Percentiles rank a stretch among this genome's conserved stretches.
Evolutionary conservation across 2,329 filamentous ascomycete genomes (phyloP).

Genomic region (Talaromyces albobiverticillius): DNA sequence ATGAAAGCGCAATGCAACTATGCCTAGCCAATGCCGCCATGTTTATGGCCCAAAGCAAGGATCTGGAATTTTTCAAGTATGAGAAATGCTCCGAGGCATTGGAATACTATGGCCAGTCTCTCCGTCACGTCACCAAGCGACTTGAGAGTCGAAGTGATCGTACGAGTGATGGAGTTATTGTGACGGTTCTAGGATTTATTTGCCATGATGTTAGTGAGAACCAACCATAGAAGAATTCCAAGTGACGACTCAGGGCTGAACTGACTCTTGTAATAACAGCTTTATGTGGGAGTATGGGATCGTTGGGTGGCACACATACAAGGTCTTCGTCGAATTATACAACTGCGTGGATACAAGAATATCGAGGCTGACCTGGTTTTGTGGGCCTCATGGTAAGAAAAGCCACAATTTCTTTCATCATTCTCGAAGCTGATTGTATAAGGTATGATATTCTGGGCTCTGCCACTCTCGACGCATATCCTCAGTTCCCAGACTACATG

Average conservation of each 20-base stretch:
- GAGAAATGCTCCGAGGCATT: constrained; percentile 21
- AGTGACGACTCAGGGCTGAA: too few species aligned
- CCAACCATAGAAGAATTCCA: too few species aligned
- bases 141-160: constrained; percentile 17
- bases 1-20: constrained; percentile 22
- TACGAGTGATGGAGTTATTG: constrained; percentile 19
- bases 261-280: background rate
- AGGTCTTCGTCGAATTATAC: constrained; percentile 20
- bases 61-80: constrained; percentile 18
- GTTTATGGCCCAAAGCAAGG: constrained; percentile 21
- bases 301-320: constrained; percentile 22
- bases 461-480: constrained; percentile 1
- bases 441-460: constrained; percentile 12
- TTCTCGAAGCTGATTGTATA: background rate
- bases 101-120: constrained; percentile 21
- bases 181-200: constrained; percentile 22
- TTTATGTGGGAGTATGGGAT: constrained; percentile 20
- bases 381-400: constrained; percentile 11
- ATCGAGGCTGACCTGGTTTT: constrained; percentile 12
- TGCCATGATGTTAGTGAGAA: constrained; percentile 22
- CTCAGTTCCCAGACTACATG: constrained; percentile 9
- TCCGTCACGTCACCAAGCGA: constrained; percentile 19
- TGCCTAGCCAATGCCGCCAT: constrained; percentile 25
- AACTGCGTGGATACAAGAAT: constrained; percentile 18
- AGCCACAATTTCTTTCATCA: background rate